phyloP scores from a whole-genome alignment of 331 rosid species.

The Quercus phellos region DNA sequence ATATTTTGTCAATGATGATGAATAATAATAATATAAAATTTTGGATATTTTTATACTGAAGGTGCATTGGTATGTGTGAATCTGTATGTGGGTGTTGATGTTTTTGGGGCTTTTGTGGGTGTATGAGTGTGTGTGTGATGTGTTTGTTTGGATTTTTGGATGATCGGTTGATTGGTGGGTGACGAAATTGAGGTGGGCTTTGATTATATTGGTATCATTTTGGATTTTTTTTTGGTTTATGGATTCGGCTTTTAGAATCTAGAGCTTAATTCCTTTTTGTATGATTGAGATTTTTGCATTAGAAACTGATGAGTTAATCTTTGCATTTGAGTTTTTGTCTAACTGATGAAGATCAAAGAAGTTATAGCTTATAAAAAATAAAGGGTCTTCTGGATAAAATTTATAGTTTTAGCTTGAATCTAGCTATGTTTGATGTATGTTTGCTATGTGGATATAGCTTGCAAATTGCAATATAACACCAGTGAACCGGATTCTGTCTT shows the following conservation, averaged over 20 bases:
- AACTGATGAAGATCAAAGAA: conserved; percentile 1
- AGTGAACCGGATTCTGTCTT: background rate
- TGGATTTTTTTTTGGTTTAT: conserved; percentile 8
- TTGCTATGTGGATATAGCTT: background rate
- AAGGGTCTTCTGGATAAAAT: background rate
- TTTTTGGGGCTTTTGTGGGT: background rate
- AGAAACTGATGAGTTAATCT: conserved; percentile 1
- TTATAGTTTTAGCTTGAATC: background rate
- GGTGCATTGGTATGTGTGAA: conserved; percentile 23
- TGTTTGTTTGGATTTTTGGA: conserved; percentile 1
- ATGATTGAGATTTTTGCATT: background rate
- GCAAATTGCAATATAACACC: conserved; percentile 13
- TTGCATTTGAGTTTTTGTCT: background rate
- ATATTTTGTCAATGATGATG: background rate
- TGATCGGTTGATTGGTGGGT: conserved; percentile 9
- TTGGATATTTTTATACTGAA: conserved; percentile 1
- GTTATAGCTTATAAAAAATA: background rate
- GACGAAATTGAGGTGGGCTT: conserved; percentile 10
- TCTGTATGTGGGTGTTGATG: conserved; percentile 22
- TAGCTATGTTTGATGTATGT: background rate
- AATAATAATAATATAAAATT: too few relatives aligned
- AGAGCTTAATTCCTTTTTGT: background rate
- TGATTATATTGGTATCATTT: conserved; percentile 9
- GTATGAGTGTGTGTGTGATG: background rate
- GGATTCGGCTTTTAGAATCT: conserved; percentile 3